Base-by-base conservation (phyloP, 2,329 filamentous ascomycete genomes). In the Akanthomyces muscarius region DNA sequence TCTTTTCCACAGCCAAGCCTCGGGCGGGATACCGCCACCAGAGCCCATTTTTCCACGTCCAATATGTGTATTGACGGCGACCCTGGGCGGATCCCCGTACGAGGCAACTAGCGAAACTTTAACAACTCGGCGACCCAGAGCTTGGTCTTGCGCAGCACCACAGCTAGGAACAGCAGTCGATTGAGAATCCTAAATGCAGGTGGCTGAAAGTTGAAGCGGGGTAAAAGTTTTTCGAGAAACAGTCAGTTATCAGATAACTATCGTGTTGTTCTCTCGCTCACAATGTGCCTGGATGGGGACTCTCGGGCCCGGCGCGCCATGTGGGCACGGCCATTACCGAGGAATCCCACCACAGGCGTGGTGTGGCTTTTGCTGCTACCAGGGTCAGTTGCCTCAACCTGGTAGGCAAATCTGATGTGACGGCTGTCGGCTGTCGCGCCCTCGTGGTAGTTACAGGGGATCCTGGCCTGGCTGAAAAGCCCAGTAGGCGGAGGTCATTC, bases 261-360 rank as follows among this genome's bases (percentile, higher is more conserved):
- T 30, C 28, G 28, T 30, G 28, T 30, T 51, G 48, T n/a, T 51
- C n/a, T 51, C 28, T 14, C 18, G 5, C 28, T 33, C 28, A 11
- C 48, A 33, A 52, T 7, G 16, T 54, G 21, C n/a, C 33, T 16
- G 23, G 14, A 56, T 30, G 41, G 41, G 33, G 25, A 52, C 21
- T 50, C 42, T 52, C 28, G 30, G 33, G 44, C 33, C 21, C 28
- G 30, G 21, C 36, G 21, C 18, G 57, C 25, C 47, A 51, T 30
- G 56, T 60, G 57, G 57, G 47, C 57, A 60, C 47, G 45, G 57
- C 57, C 57, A 60, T 51, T 60, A 52, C 57, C 57, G 47, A 60
- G 33, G 21, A 52, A 30, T 51, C 45, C 56, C 44, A 30, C 23
- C 14, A 28, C 25, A 16, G 38, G 33, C n/a, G 30, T 38, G 10